Conservation (phyloP, 2,329 filamentous ascomycete genomes). For the Orbilia javanica region DNA sequence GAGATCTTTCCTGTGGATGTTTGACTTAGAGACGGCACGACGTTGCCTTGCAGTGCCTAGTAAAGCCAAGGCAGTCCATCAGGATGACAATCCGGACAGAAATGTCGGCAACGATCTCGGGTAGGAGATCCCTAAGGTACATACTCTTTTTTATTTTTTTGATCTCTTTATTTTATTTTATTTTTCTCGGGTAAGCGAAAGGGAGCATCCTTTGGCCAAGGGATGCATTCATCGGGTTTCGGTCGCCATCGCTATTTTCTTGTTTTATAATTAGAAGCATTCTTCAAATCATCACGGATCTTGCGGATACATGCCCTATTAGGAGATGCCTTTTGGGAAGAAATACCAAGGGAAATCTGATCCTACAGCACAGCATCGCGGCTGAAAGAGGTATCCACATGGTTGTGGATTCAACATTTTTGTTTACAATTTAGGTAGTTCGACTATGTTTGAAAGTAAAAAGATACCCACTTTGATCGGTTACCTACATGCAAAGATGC, state of each 20-base stretch:
- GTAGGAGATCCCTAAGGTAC: conserved; percentile 4
- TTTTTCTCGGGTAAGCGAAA: conserved; percentile 5
- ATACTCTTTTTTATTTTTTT: too few relatives aligned
- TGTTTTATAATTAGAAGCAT: conserved; percentile 37
- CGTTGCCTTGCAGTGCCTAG: conserved; percentile 45
- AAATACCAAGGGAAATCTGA: too few relatives aligned
- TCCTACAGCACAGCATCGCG: conserved; percentile 11
- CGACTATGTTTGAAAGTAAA: too few relatives aligned
- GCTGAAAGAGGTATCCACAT: conserved; percentile 17
- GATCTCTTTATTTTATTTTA: too few relatives aligned
- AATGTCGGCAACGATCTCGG: conserved; percentile 23
- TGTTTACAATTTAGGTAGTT: too few relatives aligned
- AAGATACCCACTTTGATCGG: neutral
- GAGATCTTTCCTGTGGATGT: conserved; percentile 8
- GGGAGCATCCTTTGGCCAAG: neutral
- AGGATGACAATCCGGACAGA: conserved; percentile 28
- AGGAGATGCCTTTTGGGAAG: neutral
- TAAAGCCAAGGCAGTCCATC: conserved; percentile 33
- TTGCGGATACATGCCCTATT: conserved; percentile 21
- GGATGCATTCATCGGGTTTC: neutral
- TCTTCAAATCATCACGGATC: conserved; percentile 6
- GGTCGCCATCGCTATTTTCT: neutral
- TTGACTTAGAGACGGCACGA: conserved; percentile 28
- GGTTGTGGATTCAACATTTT: too few relatives aligned
- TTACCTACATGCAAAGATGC: neutral